These are phyloP conservation scores for Rubia balearica DNA, from an alignment of 305 asterid genomes.

Conservation along the genomic window DNA sequence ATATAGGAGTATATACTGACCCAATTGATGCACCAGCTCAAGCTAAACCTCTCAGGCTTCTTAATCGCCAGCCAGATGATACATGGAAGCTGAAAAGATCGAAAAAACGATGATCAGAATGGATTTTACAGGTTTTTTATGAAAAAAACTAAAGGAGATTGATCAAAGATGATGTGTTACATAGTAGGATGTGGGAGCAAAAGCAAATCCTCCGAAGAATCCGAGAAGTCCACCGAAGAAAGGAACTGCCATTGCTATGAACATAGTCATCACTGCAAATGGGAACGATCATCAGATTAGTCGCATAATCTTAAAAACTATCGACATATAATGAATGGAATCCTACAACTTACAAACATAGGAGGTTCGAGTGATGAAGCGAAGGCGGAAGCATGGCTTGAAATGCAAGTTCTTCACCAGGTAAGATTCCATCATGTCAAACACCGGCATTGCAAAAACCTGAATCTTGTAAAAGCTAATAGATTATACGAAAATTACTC, in stretches of 20 bases:
- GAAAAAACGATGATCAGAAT: background rate
- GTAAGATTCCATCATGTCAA: constrained; percentile 48
- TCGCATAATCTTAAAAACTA: background rate
- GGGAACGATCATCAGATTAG: background rate
- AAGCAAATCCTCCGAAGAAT: constrained; percentile 10
- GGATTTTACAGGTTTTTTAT: background rate
- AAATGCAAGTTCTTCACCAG: constrained; percentile 40
- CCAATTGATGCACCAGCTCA: constrained; percentile 7
- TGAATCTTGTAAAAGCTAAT: constrained; percentile 9
- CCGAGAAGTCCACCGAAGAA: constrained; percentile 11
- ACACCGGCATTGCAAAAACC: constrained; percentile 60
- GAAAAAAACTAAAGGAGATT: background rate
- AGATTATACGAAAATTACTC: no score
- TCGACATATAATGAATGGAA: background rate
- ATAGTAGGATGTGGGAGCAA: constrained; percentile 3
- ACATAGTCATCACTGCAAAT: background rate
- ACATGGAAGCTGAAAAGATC: constrained; percentile 42
- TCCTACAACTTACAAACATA: constrained; percentile 43
- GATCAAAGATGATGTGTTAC: background rate
- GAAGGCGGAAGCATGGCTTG: constrained; percentile 29
- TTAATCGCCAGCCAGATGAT: constrained; percentile 46
- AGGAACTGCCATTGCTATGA: background rate
- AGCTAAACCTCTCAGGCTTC: constrained; percentile 34
- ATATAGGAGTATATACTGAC: background rate
- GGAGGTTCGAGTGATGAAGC: constrained; percentile 36